Evolutionary conservation across 83 land plant species (phyloP), one percentile per base, ranked within the genome.

Genomic region (Thuja plicata): DNA sequence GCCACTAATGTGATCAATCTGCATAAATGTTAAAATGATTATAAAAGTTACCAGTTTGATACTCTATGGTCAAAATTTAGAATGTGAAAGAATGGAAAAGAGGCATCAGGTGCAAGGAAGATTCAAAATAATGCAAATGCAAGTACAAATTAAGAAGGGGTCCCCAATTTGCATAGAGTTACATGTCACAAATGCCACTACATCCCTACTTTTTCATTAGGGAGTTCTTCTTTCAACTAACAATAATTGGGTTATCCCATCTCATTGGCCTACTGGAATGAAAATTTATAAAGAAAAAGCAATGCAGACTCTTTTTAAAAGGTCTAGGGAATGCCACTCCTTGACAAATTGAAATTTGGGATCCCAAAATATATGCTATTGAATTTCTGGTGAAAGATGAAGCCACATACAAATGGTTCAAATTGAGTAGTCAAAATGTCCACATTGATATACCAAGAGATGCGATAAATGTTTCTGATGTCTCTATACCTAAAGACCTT

Each of bases 241-340:
- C 17, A 86, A 83, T 86, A 80, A 89, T 57, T 88, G 89, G 89
- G 45, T 88, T 8, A 55, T 88, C 52, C 89, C 89, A 27, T 32
- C 81, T n/a, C 21, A 41, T 88, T 15, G 54, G 50, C 89, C 89
- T 34, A 16, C 88, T 7, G 57, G 85, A 27, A 89, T 52, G 37
- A 86, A 21, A 37, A 35, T 3, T n/a, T 89, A 86, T 79, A 80
- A 82, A 12, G 45, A 87, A 35, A 57, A 50, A 60, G 91, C 91
- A 16, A 38, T 90, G 88, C 91, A 87, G 86, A 90, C 91, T 73
- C 91, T 86, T 79, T 90, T 90, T 62, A 45, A 46, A 17, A 90
- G 87, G 89, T 79, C n/a, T 34, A 76, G 89, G 4, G 85, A 88
- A 17, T 80, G 19, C 40, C 57, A 19, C n/a, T 52, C 34, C 21